Evolutionary conservation across 2,329 filamentous ascomycete species (phyloP), one percentile per base, ranked within the genome.

Genomic region (Cordyceps farinosa): DNA sequence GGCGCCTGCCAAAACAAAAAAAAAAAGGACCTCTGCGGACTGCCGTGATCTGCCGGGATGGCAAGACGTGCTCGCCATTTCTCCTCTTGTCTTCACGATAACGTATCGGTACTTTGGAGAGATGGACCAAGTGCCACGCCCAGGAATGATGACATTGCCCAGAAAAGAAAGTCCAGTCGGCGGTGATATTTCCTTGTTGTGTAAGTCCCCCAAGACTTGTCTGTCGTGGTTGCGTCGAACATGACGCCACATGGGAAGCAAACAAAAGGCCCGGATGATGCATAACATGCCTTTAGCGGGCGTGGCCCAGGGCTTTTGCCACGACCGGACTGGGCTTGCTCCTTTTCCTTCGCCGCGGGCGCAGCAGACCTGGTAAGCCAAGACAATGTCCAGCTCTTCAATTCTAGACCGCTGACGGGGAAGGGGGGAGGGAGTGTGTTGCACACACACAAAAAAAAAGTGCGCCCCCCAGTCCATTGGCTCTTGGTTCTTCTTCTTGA

Each of bases 301-400:
- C 29, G 11, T 51, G 22, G 47, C n/a, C 29, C 22, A 40, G 27
- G 38, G 4, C 34, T 13, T 51, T 55, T 44, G 36, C 22, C 36
- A 27, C 7, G 27, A n/a, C 22, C 11, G 3, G 27, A 27, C 13
- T 29, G 29, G 29, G 47, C 22, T 32, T 9, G 45, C 22, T 51
- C 32, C 10, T 17, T 10, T 11, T 7, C 27, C 22, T 11, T 38
- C 36, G 27, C 22, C 36, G 38, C 15, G 51, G 54, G 54, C 54
- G 40, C 50, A 53, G 50, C 51, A 22, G 22, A 22, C 34, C n/a
- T 13, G 32, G 34, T 11, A 40, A 40, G 38, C 38, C 59, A 61
- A 61, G 59, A 61, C 59, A 54, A 15, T 61, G 59, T 50, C 59
- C 30, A 61, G 59, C 29, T 47, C 32, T 22, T 22, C 58, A 36